Base-by-base conservation (phyloP, 306 rosid genomes). In the Elaeagnus macrophylla region DNA sequence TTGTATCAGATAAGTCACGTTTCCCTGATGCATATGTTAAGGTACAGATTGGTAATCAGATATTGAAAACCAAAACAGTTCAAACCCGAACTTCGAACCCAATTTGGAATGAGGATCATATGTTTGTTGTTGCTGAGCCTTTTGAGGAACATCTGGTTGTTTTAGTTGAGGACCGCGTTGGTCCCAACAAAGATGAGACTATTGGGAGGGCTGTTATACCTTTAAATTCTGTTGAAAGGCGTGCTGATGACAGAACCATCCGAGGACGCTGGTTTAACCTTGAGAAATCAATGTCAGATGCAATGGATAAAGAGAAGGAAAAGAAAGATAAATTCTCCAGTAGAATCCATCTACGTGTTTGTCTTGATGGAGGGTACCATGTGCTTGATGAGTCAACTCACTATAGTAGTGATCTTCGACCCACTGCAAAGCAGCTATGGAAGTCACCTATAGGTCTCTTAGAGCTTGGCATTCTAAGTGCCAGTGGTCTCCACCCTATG, bases 361-460 rank as follows among this genome's bases (percentile, higher is more conserved):
- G 66, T 55, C 96, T 84, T 42, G 97, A 91, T 17, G 97, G 97
- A 57, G 97, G 97, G 45, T 91, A 86, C 75, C 97, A 91, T 61
- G 97, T 91, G 43, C 77, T 91, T 43, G 96, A 91, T 51, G 95
- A 86, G 76, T 84, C 97, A 10, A 80, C 89, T 73, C 73, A 84
- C 59, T 86, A 84, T 59, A 91, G 97, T 35, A 85, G 95, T 15
- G 97, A 91, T 77, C 89, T 91, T 39, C 79, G 87, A 37, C 96
- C 97, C 15, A 64, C 89, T 10, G 60, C 78, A 10, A 86, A 64
- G 72, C 83, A 32, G 59, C 84, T 91, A 0, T 84, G 95, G 95
- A 91, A 91, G 75, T 57, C 79, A 11, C 15, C 86, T 51, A 84
- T 91, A 38, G 97, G 97, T 13, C 61, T 84, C 49, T 61, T 91